Percentiles rank a stretch among this genome's conserved stretches.
These are phyloP conservation scores for Hysterangium stoloniferum DNA, from an alignment of 768 basidiomycete species.

Conservation along the genomic window DNA sequence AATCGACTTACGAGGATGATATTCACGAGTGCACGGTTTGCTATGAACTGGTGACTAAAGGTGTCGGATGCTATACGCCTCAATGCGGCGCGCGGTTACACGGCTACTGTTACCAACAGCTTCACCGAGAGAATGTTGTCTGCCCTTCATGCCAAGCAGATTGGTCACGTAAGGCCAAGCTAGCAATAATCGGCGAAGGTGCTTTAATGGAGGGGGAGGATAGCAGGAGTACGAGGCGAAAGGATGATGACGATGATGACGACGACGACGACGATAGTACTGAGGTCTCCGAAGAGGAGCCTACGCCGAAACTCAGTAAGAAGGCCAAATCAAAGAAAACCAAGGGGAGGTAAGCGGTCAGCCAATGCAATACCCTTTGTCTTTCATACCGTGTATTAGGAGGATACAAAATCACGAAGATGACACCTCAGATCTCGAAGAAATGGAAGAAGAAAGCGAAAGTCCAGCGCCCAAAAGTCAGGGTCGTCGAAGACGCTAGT, in stretches of 20 bases:
- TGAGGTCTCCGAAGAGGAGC: slow-evolving; percentile 7
- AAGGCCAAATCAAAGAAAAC: no score
- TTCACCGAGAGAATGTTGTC: slow-evolving; percentile 32
- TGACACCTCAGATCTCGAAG: slow-evolving; percentile 16
- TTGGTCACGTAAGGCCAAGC: slow-evolving; percentile 51
- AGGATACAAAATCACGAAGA: slow-evolving; percentile 11
- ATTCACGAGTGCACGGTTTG: slow-evolving; percentile 68
- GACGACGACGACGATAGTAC: slow-evolving; percentile 12
- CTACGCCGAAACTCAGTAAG: background rate
- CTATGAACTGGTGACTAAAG: slow-evolving; percentile 64
- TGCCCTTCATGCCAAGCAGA: slow-evolving; percentile 53
- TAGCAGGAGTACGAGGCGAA: slow-evolving; percentile 29
- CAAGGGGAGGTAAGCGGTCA: background rate
- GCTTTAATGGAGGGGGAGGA: slow-evolving; percentile 55
- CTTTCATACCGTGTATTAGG: background rate
- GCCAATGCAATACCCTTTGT: background rate
- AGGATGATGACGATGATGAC: slow-evolving; percentile 21
- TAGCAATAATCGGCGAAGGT: slow-evolving; percentile 58
- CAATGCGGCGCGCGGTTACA: slow-evolving; percentile 65
- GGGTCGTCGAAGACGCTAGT: slow-evolving; percentile 24
- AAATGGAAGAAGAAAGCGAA: slow-evolving; percentile 13
- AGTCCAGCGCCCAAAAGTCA: background rate
- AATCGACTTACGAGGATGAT: slow-evolving; percentile 63
- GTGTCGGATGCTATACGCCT: slow-evolving; percentile 49
- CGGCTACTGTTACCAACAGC: slow-evolving; percentile 51